Evolutionary conservation across 164 flowering plant species (phyloP).

Genomic region (Annona squamosa): DNA sequence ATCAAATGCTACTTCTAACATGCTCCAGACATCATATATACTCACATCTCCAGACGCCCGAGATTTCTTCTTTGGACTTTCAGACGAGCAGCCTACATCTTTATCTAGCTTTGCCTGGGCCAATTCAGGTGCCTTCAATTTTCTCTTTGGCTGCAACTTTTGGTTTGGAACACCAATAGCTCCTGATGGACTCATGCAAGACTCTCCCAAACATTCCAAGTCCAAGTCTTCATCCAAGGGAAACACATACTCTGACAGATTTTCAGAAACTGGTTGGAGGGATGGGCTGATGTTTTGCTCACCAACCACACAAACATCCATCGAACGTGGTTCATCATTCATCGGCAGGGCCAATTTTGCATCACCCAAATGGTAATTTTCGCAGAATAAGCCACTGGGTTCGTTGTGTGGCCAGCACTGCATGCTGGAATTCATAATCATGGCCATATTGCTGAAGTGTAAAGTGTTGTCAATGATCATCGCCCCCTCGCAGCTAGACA

Average conservation of each 20-base stretch:
- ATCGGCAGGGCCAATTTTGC: constrained; percentile 12
- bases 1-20: neutral
- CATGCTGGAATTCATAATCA: constrained; percentile 7
- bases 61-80: constrained; percentile 43
- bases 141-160: constrained; percentile 15
- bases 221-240: constrained; percentile 27
- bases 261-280: constrained; percentile 11
- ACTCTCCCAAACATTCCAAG: constrained; percentile 18
- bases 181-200: constrained; percentile 11
- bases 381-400: constrained; percentile 18
- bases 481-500: constrained; percentile 20
- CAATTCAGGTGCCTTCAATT: constrained; percentile 11
- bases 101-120: constrained; percentile 8
- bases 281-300: constrained; percentile 17
- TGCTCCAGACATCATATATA: neutral
- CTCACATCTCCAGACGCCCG: constrained; percentile 39
- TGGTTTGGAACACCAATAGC: constrained; percentile 10
- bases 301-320: constrained; percentile 30
- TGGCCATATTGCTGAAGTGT: constrained; percentile 19
- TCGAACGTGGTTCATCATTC: constrained; percentile 19
- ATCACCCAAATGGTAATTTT: constrained; percentile 21
- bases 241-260: constrained; percentile 23
- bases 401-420: constrained; percentile 24
- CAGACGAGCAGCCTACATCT: constrained; percentile 2
- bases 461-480: constrained; percentile 18